Conservation (phyloP, 2,329 filamentous ascomycete species). For the Talaromyces atroroseus region DNA sequence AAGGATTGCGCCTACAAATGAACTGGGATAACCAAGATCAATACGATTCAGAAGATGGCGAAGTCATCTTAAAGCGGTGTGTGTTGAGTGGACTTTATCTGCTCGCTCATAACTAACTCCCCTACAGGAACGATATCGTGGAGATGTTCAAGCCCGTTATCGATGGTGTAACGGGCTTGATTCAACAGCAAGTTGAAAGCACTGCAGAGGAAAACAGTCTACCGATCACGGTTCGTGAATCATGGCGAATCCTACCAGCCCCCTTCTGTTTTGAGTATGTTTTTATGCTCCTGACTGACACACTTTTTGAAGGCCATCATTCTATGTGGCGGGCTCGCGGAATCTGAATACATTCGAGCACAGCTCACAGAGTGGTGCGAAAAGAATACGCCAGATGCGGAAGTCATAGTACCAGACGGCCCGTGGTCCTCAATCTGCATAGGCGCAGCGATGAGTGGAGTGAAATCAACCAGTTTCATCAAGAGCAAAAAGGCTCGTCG, state of each 20-base stretch:
- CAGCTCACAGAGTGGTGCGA: background rate
- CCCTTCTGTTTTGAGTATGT: background rate
- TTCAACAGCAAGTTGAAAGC: background rate
- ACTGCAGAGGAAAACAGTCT: background rate
- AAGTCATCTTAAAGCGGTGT: background rate
- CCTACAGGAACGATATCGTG: background rate
- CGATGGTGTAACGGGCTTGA: background rate
- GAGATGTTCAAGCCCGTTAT: background rate
- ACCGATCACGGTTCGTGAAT: background rate
- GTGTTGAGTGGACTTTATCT: background rate
- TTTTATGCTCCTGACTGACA: background rate
- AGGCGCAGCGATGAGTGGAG: slow-evolving; percentile 2
- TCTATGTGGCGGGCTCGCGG: slow-evolving; percentile 9
- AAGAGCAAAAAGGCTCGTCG: background rate
- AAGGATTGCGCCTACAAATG: background rate
- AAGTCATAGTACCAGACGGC: slow-evolving; percentile 3
- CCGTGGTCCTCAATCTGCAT: slow-evolving; percentile 10
- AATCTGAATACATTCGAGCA: background rate
- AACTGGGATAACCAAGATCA: background rate
- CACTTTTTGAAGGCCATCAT: slow-evolving; percentile 1
- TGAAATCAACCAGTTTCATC: background rate
- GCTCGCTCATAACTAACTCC: background rate
- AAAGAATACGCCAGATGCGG: background rate
- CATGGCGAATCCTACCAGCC: background rate
- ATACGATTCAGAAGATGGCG: background rate